Percentiles rank a stretch among this genome's conserved stretches.
These are phyloP conservation scores for Candida coleopterorum DNA, from an alignment of 805 yeast genomes.

Conservation along the genomic window DNA sequence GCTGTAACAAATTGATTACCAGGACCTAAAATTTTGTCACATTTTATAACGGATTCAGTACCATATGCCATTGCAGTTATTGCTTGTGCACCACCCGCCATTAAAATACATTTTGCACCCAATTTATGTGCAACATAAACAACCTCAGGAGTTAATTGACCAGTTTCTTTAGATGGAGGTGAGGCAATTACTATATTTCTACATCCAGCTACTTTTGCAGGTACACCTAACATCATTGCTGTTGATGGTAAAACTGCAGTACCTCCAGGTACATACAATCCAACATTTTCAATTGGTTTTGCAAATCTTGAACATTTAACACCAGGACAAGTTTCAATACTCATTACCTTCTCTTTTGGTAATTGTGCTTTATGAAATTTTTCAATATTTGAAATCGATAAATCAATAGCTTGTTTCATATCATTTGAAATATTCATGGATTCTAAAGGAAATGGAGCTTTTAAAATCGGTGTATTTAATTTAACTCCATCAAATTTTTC, in stretches of 20 bases:
- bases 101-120: constrained; percentile 83
- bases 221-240: constrained; percentile 96
- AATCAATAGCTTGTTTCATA: constrained; percentile 78
- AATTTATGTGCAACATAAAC: constrained; percentile 95
- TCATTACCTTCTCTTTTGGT: constrained; percentile 60
- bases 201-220: constrained; percentile 97
- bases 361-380: constrained; percentile 93
- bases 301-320: constrained; percentile 93
- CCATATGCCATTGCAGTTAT: constrained; percentile 99
- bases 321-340: constrained; percentile 91
- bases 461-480: constrained; percentile 65
- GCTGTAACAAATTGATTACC: constrained; percentile 99
- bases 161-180: constrained; percentile 87
- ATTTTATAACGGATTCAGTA: constrained; percentile 85
- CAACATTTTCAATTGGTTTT: constrained; percentile 90
- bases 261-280: constrained; percentile 97
- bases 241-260: constrained; percentile 98
- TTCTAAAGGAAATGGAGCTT: constrained; percentile 82
- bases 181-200: constrained; percentile 87
- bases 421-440: constrained; percentile 69
- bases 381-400: constrained; percentile 82
- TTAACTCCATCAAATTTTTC: constrained; percentile 86
- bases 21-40: constrained; percentile 96
- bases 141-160: constrained; percentile 92
- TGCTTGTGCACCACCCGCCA: constrained; percentile 99